phyloP scores from a whole-genome alignment of 495 filamentous ascomycete genomes.

The Talaromyces adpressus region DNA sequence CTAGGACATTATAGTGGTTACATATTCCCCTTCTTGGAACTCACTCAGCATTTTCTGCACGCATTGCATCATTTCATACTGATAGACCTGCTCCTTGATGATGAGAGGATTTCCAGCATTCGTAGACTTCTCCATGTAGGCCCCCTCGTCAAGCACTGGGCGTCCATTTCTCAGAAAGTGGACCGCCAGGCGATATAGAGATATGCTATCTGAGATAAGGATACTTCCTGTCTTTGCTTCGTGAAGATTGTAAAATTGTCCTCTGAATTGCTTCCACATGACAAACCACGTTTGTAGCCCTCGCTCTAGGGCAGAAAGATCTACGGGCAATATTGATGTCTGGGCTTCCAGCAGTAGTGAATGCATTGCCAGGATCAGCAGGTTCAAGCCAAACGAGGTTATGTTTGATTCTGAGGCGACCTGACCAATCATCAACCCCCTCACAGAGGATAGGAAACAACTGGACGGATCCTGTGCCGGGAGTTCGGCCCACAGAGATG shows the following conservation, averaged over 20 bases:
- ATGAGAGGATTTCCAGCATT: background rate
- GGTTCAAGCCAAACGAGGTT: background rate
- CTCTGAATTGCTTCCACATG: background rate
- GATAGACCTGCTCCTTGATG: background rate
- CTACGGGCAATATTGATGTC: background rate
- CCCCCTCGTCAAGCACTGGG: background rate
- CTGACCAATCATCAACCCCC: background rate
- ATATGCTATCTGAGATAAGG: background rate
- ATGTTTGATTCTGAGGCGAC: background rate
- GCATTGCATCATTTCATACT: background rate
- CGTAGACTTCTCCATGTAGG: background rate
- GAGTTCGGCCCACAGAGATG: background rate
- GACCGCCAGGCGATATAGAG: background rate
- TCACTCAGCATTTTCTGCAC: constrained; percentile 1
- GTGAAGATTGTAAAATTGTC: background rate
- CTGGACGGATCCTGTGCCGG: background rate
- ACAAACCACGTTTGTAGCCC: background rate
- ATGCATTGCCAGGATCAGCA: background rate
- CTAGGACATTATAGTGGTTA: background rate
- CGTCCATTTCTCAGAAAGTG: background rate
- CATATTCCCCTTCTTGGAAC: background rate
- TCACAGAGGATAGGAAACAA: background rate
- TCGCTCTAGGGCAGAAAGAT: background rate
- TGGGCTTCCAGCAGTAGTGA: background rate
- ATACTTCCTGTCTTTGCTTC: background rate